phyloP scores from a whole-genome alignment of 441 rosid genomes.

The Sinapis alba region DNA sequence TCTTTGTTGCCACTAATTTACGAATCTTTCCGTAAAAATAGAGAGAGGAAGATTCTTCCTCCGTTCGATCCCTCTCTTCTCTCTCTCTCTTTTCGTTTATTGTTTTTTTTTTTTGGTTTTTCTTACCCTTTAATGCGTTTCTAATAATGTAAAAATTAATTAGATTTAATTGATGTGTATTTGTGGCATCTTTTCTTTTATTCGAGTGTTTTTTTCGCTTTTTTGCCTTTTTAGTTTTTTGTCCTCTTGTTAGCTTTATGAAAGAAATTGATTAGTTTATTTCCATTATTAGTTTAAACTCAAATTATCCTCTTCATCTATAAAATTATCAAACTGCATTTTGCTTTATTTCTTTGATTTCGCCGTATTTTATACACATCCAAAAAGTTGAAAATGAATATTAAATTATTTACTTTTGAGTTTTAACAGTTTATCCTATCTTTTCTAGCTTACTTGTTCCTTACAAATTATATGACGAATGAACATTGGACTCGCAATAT shows the following conservation, averaged over 20 bases:
- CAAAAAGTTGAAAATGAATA: not conserved
- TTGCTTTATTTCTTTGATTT: not conserved
- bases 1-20: constrained; percentile 18
- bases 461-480: not conserved
- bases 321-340: too few relatives aligned
- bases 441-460: not conserved
- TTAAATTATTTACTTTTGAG: not conserved
- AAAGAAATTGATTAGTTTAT: not conserved
- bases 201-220: not conserved
- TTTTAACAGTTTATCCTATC: not conserved
- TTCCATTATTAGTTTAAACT: not conserved
- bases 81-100: constrained; percentile 16
- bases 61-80: constrained; percentile 5
- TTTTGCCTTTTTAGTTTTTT: constrained; percentile 6
- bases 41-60: constrained; percentile 42
- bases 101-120: not conserved
- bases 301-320: not conserved
- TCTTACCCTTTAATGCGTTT: constrained; percentile 9
- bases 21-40: constrained; percentile 32
- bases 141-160: not conserved
- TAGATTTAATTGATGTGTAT: not conserved
- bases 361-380: not conserved
- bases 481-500: not conserved
- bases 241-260: constrained; percentile 23
- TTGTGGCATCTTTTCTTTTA: not conserved